phyloP scores from a whole-genome alignment of 164 flowering plant genomes.

The Euptelea pleiosperma region DNA sequence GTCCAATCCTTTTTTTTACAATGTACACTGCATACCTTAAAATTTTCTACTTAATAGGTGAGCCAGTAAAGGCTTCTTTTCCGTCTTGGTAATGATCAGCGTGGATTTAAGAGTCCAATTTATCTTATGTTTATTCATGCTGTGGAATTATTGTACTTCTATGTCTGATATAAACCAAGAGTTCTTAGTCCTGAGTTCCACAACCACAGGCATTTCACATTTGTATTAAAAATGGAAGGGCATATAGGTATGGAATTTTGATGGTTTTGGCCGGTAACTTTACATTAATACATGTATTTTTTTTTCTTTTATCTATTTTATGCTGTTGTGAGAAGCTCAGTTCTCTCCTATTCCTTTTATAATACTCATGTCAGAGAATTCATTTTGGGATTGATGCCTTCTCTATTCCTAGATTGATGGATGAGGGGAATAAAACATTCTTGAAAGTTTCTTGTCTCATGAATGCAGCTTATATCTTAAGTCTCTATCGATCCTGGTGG shows the following conservation, averaged over 20 bases:
- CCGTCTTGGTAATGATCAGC: background rate
- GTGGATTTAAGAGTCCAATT: too few species aligned
- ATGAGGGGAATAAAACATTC: conserved; percentile 49
- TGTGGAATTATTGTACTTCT: background rate
- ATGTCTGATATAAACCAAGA: background rate
- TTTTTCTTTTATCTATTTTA: background rate
- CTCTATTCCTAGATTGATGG: conserved; percentile 28
- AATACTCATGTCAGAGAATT: conserved; percentile 6
- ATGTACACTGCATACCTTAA: too few species aligned
- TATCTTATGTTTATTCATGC: too few species aligned
- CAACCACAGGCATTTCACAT: too few species aligned
- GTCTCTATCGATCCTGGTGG: conserved; percentile 69
- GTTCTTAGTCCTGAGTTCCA: too few species aligned
- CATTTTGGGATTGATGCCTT: conserved; percentile 19
- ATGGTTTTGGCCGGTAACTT: background rate
- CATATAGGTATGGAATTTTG: too few species aligned
- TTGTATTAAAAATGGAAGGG: too few species aligned
- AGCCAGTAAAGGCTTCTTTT: background rate
- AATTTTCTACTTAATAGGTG: too few species aligned
- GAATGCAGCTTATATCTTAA: conserved; percentile 83
- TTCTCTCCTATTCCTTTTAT: conserved; percentile 3
- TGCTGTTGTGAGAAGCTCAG: background rate
- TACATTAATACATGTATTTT: background rate
- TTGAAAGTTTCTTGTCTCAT: conserved; percentile 76
- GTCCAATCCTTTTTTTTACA: too few species aligned